These are phyloP conservation scores for Coemansia brasiliensis DNA, from an alignment of 192 early-diverging fungal species.

Conservation along the genomic window DNA sequence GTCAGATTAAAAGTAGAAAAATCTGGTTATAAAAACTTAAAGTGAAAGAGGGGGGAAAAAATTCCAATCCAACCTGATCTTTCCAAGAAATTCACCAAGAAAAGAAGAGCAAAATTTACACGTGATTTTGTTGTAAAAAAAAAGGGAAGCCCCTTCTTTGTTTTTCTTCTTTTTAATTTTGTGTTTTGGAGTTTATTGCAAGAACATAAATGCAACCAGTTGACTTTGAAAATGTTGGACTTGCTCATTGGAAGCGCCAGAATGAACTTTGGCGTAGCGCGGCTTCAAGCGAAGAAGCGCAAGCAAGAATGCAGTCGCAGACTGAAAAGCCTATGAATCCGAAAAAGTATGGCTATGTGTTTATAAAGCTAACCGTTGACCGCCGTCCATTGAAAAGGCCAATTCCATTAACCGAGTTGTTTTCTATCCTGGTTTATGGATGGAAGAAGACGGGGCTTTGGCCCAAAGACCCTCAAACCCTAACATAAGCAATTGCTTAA, in stretches of 20 bases:
- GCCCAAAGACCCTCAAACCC: conserved; percentile 20
- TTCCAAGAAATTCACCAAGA: too few species aligned
- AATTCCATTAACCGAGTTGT: conserved; percentile 29
- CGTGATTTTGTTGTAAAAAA: too few species aligned
- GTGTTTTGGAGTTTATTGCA: not conserved
- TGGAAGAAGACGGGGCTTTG: conserved; percentile 43
- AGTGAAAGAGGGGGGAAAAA: conserved; percentile 12
- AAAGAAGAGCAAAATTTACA: too few species aligned
- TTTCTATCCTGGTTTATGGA: conserved; percentile 35
- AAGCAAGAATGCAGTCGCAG: not conserved
- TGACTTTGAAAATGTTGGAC: conserved; percentile 8
- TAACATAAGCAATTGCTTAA: too few species aligned
- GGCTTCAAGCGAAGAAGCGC: not conserved
- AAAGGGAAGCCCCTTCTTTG: too few species aligned
- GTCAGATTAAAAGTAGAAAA: conserved; percentile 1
- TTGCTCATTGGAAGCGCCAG: conserved; percentile 30
- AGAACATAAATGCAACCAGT: not conserved
- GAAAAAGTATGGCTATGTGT: conserved; percentile 27
- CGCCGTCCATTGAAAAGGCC: conserved; percentile 24
- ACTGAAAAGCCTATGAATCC: conserved; percentile 12
- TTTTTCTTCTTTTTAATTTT: not conserved
- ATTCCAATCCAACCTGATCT: too few species aligned
- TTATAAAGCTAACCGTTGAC: conserved; percentile 30
- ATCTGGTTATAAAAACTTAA: conserved; percentile 9
- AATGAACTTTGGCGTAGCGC: conserved; percentile 30